These are phyloP conservation scores for Teratosphaeria viscida DNA, from an alignment of 2,329 filamentous ascomycete species.

Conservation along the genomic window DNA sequence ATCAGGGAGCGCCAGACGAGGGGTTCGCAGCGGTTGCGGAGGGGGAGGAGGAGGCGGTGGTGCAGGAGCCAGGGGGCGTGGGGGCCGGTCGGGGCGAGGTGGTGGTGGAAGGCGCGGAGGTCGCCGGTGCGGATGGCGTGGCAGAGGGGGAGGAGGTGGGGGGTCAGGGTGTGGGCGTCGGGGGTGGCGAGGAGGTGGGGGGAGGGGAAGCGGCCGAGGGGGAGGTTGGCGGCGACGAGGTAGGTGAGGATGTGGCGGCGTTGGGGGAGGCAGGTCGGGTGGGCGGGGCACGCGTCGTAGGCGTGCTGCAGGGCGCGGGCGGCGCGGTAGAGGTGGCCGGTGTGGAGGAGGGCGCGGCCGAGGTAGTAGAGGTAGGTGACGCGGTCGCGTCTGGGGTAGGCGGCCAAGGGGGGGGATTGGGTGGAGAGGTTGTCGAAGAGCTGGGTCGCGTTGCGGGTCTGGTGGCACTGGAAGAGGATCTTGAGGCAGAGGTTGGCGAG, in stretches of 20 bases:
- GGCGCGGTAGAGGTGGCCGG: slow-evolving; percentile 71
- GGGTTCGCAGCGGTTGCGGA: slow-evolving; percentile 68
- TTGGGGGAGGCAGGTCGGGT: slow-evolving; percentile 48
- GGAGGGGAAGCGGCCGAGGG: slow-evolving; percentile 75
- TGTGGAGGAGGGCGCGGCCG: slow-evolving; percentile 78
- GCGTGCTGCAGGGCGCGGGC: slow-evolving; percentile 65
- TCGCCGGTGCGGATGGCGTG: slow-evolving; percentile 63
- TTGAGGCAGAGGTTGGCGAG: slow-evolving; percentile 87
- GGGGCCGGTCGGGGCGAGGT: slow-evolving; percentile 45
- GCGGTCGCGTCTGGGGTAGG: slow-evolving; percentile 76
- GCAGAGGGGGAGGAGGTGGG: slow-evolving; percentile 64
- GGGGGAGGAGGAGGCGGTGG: slow-evolving; percentile 63
- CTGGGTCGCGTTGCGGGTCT: slow-evolving; percentile 72
- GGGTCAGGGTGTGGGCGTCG: slow-evolving; percentile 54
- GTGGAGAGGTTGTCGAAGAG: slow-evolving; percentile 82
- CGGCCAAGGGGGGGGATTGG: slow-evolving; percentile 66
- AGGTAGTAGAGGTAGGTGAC: slow-evolving; percentile 94
- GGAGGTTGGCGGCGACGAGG: slow-evolving; percentile 70
- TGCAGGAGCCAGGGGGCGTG: slow-evolving; percentile 64
- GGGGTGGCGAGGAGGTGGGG: slow-evolving; percentile 54
- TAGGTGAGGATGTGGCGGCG: slow-evolving; percentile 72
- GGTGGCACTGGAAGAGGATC: slow-evolving; percentile 77
- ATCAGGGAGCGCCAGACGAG: slow-evolving; percentile 76
- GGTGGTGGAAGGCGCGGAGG: slow-evolving; percentile 59
- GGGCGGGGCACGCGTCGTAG: slow-evolving; percentile 59